Base-by-base conservation (phyloP, 768 basidiomycete genomes). In the Amanita rimosa region DNA sequence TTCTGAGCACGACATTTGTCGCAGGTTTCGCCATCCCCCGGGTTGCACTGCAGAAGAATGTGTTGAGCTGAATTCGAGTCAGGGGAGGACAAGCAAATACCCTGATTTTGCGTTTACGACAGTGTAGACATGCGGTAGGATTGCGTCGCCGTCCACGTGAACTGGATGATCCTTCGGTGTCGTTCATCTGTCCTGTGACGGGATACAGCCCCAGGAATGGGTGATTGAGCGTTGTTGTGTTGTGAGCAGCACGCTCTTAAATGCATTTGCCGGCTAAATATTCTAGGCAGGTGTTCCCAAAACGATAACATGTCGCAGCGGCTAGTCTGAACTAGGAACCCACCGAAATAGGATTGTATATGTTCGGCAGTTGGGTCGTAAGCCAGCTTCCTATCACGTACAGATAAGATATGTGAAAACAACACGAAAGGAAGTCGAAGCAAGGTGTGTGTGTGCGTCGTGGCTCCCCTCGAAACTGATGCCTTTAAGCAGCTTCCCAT, bases 21-120 rank as follows among this genome's bases (percentile, higher is more conserved):
- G 4, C 48, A 49, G 27, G 14, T 19, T 3, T 31, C 29, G 27
- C 26, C 47, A 4, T 33, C 24, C 38, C 21, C 14, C 3, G 26
- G 24, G 3, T 35, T 31, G 8, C 47, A 48, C 47, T 48, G 26
- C 2, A 7, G 5, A 31, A 17, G 7, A 31, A 21, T 31, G 34
- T 16, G n/a, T 31, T 29, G 5, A 31, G 14, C 22, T 11, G 13
- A 24, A 8, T 21, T n/a, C 17, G 19, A 33, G 4, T 17, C 3
- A 31, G 26, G 9, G 6, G 22, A 19, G 16, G 33, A 44, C 29
- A 19, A 34, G 36, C 21, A 57, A 54, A 33, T 54, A 76, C 79
- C 67, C 74, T 78, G 51, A 79, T 69, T 60, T 82, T 79, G 14
- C 74, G 70, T 27, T 60, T 57, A 6, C 80, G 72, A 57, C 80